Base-by-base conservation (phyloP, 1,139 yeast species). In the Starmera stellimalicola region DNA sequence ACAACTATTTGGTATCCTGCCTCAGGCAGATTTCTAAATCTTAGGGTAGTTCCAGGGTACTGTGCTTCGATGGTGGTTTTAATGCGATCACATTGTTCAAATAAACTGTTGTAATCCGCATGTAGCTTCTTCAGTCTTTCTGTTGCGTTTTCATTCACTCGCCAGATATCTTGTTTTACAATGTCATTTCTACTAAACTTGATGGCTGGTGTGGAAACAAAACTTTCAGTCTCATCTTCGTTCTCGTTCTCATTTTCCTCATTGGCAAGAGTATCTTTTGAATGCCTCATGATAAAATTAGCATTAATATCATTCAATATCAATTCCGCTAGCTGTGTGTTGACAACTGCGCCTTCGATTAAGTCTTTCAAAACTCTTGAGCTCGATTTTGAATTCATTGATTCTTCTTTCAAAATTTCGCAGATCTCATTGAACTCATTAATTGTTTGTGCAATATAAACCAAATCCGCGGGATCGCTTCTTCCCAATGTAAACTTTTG, bases 401-500 rank as follows among this genome's bases (percentile, higher is more conserved):
- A 15, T 7, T 35, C 9, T 3, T 31, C 18, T 12, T 19, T n/a
- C 4, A 53, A 17, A 17, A 34, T 35, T 0, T 23, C 26, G 5
- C 40, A 33, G 9, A 56, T 38, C 3, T 37, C 38, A 16, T 28
- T 27, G 2, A 52, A 51, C 1, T 45, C 36, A 14, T 47, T 44
- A 6, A 73, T 50, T 1, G 73, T 63, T 15, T 53, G 51, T 0
- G 73, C 65, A 6, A 70, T 45, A 14, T 63, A 58, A 3, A 68
- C 46, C 29, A 73, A 46, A 30, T 72, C 77, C 15, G 58, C 38
- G 0, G 72, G 64, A 17, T 58, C 62, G 1, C 69, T 70, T 32
- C 62, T 55, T 7, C 65, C 66, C 37, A 69, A 52, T 8, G 65
- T 56, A 33, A 73, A 55, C 33, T 73, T 60, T 45, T 79, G 82